These are phyloP conservation scores for Astraeus odoratus DNA, from an alignment of 768 basidiomycete species.

Conservation along the genomic window DNA sequence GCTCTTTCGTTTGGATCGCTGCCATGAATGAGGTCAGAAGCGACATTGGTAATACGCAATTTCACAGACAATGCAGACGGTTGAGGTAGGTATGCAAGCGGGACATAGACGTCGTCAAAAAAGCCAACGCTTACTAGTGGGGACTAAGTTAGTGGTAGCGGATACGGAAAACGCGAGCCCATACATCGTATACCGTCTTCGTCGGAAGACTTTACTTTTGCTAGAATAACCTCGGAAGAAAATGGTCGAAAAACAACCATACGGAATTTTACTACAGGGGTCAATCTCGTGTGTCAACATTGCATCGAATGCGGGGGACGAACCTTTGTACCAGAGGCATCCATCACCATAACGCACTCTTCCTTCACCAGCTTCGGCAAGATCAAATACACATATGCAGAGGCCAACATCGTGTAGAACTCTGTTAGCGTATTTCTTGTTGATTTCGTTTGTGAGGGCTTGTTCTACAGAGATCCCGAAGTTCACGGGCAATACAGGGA, in stretches of 20 bases:
- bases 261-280: constrained; percentile 67
- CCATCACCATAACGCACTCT: constrained; percentile 95
- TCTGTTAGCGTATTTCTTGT: constrained; percentile 94
- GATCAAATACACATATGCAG: constrained; percentile 85
- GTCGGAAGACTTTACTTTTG: constrained; percentile 82
- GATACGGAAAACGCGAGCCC: constrained; percentile 20
- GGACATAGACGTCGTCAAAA: constrained; percentile 92
- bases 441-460: constrained; percentile 78
- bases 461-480: constrained; percentile 74
- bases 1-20: constrained; percentile 81
- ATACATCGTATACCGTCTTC: constrained; percentile 77
- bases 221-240: constrained; percentile 81
- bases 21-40: background rate
- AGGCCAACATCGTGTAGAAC: constrained; percentile 88
- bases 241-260: constrained; percentile 92
- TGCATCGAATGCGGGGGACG: constrained; percentile 10
- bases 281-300: background rate
- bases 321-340: constrained; percentile 90
- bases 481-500: constrained; percentile 81
- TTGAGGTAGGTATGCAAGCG: constrained; percentile 70
- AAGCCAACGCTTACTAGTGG: constrained; percentile 75
- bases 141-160: constrained; percentile 1
- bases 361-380: constrained; percentile 82
- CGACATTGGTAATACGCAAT: background rate
- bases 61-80: constrained; percentile 67